Evolutionary conservation across 2,329 filamentous ascomycete genomes (phyloP), one percentile per base, ranked within the genome.

Genomic region (Emmonsiellopsis sp.): DNA sequence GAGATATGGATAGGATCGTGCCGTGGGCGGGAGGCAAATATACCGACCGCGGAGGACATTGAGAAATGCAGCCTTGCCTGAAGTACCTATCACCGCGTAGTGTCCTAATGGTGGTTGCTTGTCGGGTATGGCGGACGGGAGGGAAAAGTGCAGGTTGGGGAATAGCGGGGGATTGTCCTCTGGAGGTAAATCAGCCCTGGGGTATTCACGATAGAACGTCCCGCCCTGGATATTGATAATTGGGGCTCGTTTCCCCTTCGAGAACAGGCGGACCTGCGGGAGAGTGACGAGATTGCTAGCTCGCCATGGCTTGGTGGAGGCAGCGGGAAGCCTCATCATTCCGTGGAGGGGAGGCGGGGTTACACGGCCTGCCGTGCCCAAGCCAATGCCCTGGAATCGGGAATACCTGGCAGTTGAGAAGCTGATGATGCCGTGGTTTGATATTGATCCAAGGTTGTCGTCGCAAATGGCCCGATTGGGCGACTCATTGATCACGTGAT

Each of bases 71-170:
- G 90, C 94, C 66, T 92, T 88, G 0, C 87, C 87, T 1, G 84
- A 80, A 0, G 88, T 83, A 0, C 89, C 90, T 31, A 97, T 77
- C 40, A 98, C 76, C 40, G 88, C 87, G 91, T 91, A 97, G 66
- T 88, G 82, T 60, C 86, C 79, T 11, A 71, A 56, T 6, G 57
- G 46, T 3, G 59, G 67, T 42, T 11, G 46, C 36, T 53, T 50
- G 9, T 54, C 2, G 9, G 46, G 63, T 5, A 57, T 45, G 10
- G 57, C 56, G 4, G 84, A 83, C 0, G 85, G 81, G 0, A 97
- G 72, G 40, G 79, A 77, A 64, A 96, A 88, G 53, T 69, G 82
- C 60, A 96, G 67, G 52, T 83, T 74, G 3, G 79, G 76, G 65
- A 95, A 95, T 3, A 96, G 73, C 5, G 88, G 76, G 21, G 83